Evolutionary conservation across 192 early-diverging fungal genomes (phyloP).

Genomic region (Chytriomyces sp.): DNA sequence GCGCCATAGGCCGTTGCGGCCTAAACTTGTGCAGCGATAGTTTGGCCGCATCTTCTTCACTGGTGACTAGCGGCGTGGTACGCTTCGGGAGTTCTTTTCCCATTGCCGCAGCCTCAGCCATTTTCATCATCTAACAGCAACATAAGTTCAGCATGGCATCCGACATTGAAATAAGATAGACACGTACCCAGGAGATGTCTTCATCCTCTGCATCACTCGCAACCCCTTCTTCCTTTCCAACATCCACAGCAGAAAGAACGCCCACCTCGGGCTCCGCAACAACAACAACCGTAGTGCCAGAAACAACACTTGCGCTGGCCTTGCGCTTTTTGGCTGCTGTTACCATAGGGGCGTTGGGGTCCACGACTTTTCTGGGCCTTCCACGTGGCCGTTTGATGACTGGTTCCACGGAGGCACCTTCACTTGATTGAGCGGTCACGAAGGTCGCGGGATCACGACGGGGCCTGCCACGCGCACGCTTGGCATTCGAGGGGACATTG

Average conservation of each 20-base stretch:
- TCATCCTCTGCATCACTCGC: neutral
- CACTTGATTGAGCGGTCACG: neutral
- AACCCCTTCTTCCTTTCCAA: too few relatives aligned
- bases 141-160: neutral
- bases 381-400: constrained; percentile 8
- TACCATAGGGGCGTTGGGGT: neutral
- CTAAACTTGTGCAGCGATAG: constrained; percentile 13
- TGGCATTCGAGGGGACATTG: too few relatives aligned
- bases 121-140: neutral
- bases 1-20: constrained; percentile 15
- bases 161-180: neutral
- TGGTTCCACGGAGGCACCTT: neutral
- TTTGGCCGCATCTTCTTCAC: neutral
- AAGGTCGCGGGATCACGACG: neutral
- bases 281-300: neutral
- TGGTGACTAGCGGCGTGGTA: neutral
- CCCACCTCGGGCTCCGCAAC: neutral
- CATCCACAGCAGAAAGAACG: neutral
- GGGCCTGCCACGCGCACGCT: neutral
- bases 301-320: neutral
- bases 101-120: constrained; percentile 11
- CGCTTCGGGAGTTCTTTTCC: neutral
- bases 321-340: constrained; percentile 17
- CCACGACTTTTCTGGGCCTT: constrained; percentile 12
- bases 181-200: neutral